Evolutionary conservation across 345 rosid species (phyloP).

Genomic region (Salix exigua): DNA sequence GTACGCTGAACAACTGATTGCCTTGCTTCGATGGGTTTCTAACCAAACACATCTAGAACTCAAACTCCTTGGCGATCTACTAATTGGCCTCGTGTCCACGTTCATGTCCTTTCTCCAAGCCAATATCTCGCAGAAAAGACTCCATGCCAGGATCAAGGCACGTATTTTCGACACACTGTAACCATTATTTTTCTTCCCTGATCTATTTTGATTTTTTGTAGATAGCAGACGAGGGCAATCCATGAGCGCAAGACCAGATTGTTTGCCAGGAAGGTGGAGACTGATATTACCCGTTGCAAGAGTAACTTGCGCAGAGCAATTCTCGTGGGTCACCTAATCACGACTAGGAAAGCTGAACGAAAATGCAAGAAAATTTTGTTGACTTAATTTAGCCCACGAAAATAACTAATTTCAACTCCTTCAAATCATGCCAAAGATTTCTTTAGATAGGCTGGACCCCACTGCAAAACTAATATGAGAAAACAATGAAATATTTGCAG

Average conservation of each 20-base stretch:
- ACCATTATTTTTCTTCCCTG: not conserved
- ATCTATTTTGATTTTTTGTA: not conserved
- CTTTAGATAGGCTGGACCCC: not conserved
- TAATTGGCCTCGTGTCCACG: conserved; percentile 13
- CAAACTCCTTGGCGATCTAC: conserved; percentile 14
- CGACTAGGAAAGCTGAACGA: conserved; percentile 9
- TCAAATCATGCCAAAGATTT: not conserved
- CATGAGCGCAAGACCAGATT: not conserved
- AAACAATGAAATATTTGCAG: no score
- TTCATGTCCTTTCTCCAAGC: conserved; percentile 2
- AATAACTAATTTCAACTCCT: not conserved
- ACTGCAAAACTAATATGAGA: not conserved
- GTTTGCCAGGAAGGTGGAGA: conserved; percentile 4
- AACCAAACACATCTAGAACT: conserved; percentile 34
- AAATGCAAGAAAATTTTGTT: conserved; percentile 15
- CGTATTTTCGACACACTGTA: not conserved
- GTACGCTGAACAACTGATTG: conserved; percentile 46
- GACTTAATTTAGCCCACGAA: conserved; percentile 3
- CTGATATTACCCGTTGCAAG: conserved; percentile 7
- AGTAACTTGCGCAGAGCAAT: conserved; percentile 15
- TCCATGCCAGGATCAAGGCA: not conserved
- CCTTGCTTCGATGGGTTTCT: conserved; percentile 44
- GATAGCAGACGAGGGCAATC: not conserved
- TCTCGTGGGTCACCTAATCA: conserved; percentile 21
- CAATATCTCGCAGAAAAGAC: conserved; percentile 5